Percentiles rank a stretch among this genome's conserved stretches.
phyloP scores from a whole-genome alignment of 371 early-diverging fungal species.

The Apophysomyces ossiformis region DNA sequence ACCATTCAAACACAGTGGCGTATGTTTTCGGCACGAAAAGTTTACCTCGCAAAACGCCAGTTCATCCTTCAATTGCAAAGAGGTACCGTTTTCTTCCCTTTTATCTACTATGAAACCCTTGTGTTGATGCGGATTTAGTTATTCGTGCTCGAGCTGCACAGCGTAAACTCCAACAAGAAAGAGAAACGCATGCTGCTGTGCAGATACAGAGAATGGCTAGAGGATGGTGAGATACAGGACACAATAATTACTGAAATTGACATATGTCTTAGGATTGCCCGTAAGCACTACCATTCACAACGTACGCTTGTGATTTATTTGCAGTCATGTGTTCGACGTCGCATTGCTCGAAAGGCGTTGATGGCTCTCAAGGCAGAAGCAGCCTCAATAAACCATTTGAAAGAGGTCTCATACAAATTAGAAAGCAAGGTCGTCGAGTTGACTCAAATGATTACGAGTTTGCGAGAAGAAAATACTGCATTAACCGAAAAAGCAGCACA shows the following conservation, averaged over 20 bases:
- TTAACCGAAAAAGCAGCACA: conserved; percentile 52
- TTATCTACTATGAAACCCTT: background rate
- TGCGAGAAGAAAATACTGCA: conserved; percentile 69
- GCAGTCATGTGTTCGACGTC: conserved; percentile 86
- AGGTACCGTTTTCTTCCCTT: conserved; percentile 18
- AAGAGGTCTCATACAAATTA: conserved; percentile 89
- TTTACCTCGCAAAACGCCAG: conserved; percentile 42
- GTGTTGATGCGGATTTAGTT: conserved; percentile 13
- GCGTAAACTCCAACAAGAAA: conserved; percentile 39
- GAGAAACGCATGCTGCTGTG: conserved; percentile 69
- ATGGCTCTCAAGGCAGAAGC: conserved; percentile 77
- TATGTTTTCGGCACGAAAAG: conserved; percentile 64
- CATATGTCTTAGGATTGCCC: conserved; percentile 43
- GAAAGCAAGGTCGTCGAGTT: conserved; percentile 96
- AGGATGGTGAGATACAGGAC: conserved; percentile 37
- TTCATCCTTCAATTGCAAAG: conserved; percentile 46
- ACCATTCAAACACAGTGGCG: conserved; percentile 76
- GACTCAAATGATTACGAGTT: conserved; percentile 75
- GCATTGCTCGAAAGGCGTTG: conserved; percentile 67
- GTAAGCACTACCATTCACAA: conserved; percentile 59
- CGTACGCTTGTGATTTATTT: conserved; percentile 66
- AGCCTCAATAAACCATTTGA: conserved; percentile 87
- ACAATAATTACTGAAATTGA: background rate
- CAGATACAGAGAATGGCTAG: conserved; percentile 72
- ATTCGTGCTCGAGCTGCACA: conserved; percentile 65